These are phyloP conservation scores for Solanum arcanum DNA, from an alignment of 257 asterid species.

Conservation along the genomic window DNA sequence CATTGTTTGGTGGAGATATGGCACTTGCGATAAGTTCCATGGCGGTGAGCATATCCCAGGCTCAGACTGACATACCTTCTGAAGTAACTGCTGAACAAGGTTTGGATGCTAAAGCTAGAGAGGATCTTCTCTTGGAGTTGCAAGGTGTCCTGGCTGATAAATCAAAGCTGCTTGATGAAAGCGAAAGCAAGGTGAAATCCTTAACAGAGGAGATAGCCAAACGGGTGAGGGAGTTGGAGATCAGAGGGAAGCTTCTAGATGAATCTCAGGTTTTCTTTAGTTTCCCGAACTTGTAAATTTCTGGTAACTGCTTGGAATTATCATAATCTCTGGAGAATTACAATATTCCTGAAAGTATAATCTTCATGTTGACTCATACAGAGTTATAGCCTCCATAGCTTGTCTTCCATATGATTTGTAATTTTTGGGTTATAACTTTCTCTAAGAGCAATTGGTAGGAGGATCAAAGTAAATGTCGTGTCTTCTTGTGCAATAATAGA, in stretches of 20 bases:
- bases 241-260: constrained; percentile 64
- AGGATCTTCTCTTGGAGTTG: constrained; percentile 35
- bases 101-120: constrained; percentile 29
- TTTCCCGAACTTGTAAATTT: not conserved
- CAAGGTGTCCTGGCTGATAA: constrained; percentile 47
- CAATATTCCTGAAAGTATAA: not conserved
- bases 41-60: constrained; percentile 70
- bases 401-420: not conserved
- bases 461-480: not conserved
- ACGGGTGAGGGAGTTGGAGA: constrained; percentile 67
- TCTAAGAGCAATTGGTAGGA: not conserved
- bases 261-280: constrained; percentile 81
- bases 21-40: constrained; percentile 49
- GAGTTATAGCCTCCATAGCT: not conserved
- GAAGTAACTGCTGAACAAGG: constrained; percentile 24
- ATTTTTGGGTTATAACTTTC: not conserved
- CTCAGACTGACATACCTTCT: constrained; percentile 26
- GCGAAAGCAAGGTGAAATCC: constrained; percentile 46
- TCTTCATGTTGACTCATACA: not conserved
- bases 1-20: constrained; percentile 28
- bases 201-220: constrained; percentile 51
- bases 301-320: not conserved
- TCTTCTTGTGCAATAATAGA: not conserved
- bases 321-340: not conserved
- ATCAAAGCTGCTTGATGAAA: constrained; percentile 43